Evolutionary conservation across 176 grass and related monocot genomes (phyloP).

Genomic region (Saccharum spontaneum): DNA sequence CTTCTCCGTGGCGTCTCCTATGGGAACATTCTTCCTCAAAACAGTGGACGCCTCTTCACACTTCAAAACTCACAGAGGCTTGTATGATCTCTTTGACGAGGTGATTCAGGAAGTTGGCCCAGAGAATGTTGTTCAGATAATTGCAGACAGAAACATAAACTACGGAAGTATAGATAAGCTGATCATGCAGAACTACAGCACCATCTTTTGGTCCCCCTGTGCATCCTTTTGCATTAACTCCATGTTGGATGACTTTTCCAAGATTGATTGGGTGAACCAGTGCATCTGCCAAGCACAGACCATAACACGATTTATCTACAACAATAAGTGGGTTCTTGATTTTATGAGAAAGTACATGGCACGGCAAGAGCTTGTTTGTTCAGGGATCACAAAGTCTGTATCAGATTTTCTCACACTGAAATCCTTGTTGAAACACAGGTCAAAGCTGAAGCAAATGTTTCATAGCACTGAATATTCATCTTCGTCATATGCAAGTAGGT

Average conservation of each 20-base stretch:
- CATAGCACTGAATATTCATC: constrained; percentile 70
- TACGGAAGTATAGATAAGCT: constrained; percentile 67
- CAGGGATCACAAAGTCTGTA: constrained; percentile 77
- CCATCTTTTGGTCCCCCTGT: constrained; percentile 89
- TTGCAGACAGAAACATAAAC: constrained; percentile 70
- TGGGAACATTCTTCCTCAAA: constrained; percentile 92
- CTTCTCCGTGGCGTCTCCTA: constrained; percentile 76
- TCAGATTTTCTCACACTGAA: constrained; percentile 88
- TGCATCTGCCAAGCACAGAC: constrained; percentile 83
- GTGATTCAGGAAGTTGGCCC: constrained; percentile 89
- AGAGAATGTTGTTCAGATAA: constrained; percentile 94
- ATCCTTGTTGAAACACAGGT: constrained; percentile 65
- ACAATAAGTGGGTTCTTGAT: constrained; percentile 78
- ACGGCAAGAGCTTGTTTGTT: constrained; percentile 78
- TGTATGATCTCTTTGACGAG: constrained; percentile 89
- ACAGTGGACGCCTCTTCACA: constrained; percentile 78
- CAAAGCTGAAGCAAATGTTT: constrained; percentile 94
- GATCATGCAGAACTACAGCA: constrained; percentile 86
- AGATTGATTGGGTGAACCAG: constrained; percentile 87
- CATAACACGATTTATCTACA: constrained; percentile 88
- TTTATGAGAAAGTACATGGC: constrained; percentile 57
- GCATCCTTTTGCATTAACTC: constrained; percentile 84
- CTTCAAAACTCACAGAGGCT: constrained; percentile 67
- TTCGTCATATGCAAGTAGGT: constrained; percentile 69
- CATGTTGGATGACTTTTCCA: constrained; percentile 88